Conservation (phyloP, 306 rosid genomes). For the Rosa persica region DNA sequence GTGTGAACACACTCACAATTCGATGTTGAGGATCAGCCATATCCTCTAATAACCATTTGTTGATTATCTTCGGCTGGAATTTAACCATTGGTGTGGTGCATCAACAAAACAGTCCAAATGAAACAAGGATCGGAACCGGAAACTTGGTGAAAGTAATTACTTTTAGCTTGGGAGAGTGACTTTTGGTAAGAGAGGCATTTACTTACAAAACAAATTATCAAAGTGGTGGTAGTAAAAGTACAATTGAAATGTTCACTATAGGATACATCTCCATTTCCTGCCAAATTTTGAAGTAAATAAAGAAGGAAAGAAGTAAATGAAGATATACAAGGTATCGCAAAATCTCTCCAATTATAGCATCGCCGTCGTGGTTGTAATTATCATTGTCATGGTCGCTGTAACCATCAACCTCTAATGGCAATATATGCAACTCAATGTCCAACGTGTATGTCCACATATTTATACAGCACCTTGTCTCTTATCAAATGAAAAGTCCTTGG, state of each 20-base stretch:
- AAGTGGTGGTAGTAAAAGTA: not conserved
- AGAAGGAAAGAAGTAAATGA: not conserved
- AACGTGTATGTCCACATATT: no score
- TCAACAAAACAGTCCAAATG: not conserved
- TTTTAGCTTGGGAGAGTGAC: not conserved
- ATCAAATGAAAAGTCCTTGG: conserved; percentile 62
- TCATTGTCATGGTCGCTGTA: not conserved
- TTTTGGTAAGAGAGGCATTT: not conserved
- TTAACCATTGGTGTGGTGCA: not conserved
- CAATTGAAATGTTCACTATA: not conserved
- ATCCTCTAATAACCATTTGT: not conserved
- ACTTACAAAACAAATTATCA: not conserved
- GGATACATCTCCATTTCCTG: not conserved
- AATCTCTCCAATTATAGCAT: not conserved
- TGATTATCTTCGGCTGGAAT: not conserved
- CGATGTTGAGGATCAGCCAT: not conserved
- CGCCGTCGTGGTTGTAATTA: conserved; percentile 1
- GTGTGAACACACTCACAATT: not conserved
- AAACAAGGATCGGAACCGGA: not conserved
- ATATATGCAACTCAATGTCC: not conserved
- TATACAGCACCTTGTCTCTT: conserved; percentile 21
- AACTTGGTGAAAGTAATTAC: not conserved
- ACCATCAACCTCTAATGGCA: conserved; percentile 2
- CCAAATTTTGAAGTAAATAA: not conserved
- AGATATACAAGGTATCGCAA: not conserved